A percentile compares a stretch with the other conserved stretches of the same genome.
Evolutionary conservation across 2,329 filamentous ascomycete genomes (phyloP).

Genomic region (Immersiporthe knoxdaviesiana): DNA sequence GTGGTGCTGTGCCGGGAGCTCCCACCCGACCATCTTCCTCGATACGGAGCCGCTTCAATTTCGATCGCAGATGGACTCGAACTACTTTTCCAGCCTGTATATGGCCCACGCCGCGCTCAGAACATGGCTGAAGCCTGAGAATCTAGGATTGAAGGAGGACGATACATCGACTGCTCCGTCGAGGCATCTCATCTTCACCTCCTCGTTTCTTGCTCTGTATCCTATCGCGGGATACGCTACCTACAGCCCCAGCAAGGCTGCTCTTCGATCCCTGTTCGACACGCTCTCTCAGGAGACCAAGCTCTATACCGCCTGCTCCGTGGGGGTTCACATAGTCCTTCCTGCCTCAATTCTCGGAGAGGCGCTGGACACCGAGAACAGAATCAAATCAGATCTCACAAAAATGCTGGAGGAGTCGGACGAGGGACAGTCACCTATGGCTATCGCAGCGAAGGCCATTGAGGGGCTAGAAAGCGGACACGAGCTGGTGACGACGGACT

Average conservation of each 20-base stretch:
- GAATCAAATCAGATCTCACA: slow-evolving; percentile 43
- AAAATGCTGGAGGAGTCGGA: slow-evolving; percentile 44
- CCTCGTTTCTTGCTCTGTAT: slow-evolving; percentile 63
- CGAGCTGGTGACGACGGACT: slow-evolving; percentile 65
- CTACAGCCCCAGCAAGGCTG: slow-evolving; percentile 69
- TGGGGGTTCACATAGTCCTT: slow-evolving; percentile 67
- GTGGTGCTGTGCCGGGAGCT: slow-evolving; percentile 68
- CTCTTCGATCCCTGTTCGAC: slow-evolving; percentile 67
- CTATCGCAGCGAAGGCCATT: slow-evolving; percentile 62
- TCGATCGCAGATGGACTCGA: slow-evolving; percentile 42
- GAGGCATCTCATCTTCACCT: slow-evolving; percentile 71
- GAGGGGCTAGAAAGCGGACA: slow-evolving; percentile 64
- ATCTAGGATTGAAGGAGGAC: background rate
- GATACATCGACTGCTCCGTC: slow-evolving; percentile 16
- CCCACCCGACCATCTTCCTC: slow-evolving; percentile 51
- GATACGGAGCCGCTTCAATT: slow-evolving; percentile 42
- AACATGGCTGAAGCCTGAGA: slow-evolving; percentile 35
- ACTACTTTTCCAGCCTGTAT: slow-evolving; percentile 46
- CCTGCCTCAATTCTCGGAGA: slow-evolving; percentile 67
- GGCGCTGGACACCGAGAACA: slow-evolving; percentile 49
- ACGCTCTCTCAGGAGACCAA: slow-evolving; percentile 63
- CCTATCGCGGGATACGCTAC: slow-evolving; percentile 66
- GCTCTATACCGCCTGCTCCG: slow-evolving; percentile 38
- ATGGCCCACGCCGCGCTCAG: slow-evolving; percentile 43
- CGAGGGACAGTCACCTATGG: slow-evolving; percentile 50